A percentile compares a stretch with the other conserved stretches of the same genome.
Conservation (phyloP, 2,329 filamentous ascomycete species). For the Lasiodiplodia hormozganensis region DNA sequence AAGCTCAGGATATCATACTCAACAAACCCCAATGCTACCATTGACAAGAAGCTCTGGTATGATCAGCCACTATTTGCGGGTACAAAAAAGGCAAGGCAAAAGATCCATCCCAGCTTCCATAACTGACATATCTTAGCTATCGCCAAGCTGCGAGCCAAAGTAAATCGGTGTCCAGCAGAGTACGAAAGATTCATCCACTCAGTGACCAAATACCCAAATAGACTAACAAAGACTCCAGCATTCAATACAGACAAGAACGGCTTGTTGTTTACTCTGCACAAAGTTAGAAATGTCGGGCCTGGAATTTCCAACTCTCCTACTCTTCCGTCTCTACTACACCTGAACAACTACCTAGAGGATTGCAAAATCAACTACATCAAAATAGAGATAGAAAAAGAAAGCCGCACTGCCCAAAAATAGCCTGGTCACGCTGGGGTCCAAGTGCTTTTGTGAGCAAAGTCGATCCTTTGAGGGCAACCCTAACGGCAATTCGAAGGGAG, state of each 20-base stretch:
- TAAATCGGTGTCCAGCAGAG: background rate
- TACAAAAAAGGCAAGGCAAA: background rate
- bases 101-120: background rate
- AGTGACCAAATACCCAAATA: too few species aligned
- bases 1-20: background rate
- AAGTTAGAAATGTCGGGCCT: background rate
- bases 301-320: background rate
- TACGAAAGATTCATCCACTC: background rate
- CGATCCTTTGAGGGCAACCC: background rate
- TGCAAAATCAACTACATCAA: conserved; percentile 1
- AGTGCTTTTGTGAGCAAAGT: background rate
- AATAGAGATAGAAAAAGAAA: background rate
- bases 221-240: background rate
- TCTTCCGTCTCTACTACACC: background rate
- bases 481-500: background rate
- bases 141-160: conserved; percentile 1
- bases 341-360: background rate
- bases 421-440: background rate
- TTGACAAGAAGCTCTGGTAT: background rate
- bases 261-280: background rate
- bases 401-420: background rate
- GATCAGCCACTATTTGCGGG: background rate
- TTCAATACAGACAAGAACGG: conserved; percentile 6
- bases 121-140: background rate
- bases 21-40: background rate